Conservation (phyloP, 176 grass and related monocot species). For the Oryza meridionalis region DNA sequence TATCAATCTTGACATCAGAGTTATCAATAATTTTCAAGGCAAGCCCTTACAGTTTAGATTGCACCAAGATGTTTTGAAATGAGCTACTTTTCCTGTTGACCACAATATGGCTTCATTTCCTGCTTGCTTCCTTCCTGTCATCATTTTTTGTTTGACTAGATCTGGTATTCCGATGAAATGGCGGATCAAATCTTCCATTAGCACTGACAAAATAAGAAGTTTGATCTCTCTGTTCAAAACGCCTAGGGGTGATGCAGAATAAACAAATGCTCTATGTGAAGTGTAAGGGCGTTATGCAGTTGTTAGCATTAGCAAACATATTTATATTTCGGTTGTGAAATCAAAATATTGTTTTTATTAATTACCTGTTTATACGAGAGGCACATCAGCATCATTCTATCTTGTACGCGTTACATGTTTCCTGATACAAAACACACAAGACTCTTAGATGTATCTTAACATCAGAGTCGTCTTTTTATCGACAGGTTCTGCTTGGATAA, state of each 20-base stretch:
- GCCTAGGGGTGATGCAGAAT: background rate
- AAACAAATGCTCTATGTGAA: background rate
- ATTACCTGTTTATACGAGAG: background rate
- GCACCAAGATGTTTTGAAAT: conserved; percentile 1
- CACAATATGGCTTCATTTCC: conserved; percentile 3
- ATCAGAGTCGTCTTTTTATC: background rate
- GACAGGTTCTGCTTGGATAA: conserved; percentile 93
- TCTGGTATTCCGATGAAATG: background rate
- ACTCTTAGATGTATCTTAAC: background rate
- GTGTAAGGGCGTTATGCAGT: conserved; percentile 1
- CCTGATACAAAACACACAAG: background rate
- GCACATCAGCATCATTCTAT: background rate
- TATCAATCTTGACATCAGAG: background rate
- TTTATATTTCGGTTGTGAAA: background rate
- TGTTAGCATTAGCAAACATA: background rate
- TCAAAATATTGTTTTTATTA: background rate
- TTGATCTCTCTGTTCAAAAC: background rate
- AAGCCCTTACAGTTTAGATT: background rate
- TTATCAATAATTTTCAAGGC: conserved; percentile 4
- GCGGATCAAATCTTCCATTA: background rate
- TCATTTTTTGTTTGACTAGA: background rate
- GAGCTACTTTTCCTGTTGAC: conserved; percentile 15
- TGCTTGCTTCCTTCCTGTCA: background rate
- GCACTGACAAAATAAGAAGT: background rate
- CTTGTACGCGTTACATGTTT: background rate